These are phyloP conservation scores for Diplogelasinospora grovesii DNA, from an alignment of 495 filamentous ascomycete species.

Conservation along the genomic window DNA sequence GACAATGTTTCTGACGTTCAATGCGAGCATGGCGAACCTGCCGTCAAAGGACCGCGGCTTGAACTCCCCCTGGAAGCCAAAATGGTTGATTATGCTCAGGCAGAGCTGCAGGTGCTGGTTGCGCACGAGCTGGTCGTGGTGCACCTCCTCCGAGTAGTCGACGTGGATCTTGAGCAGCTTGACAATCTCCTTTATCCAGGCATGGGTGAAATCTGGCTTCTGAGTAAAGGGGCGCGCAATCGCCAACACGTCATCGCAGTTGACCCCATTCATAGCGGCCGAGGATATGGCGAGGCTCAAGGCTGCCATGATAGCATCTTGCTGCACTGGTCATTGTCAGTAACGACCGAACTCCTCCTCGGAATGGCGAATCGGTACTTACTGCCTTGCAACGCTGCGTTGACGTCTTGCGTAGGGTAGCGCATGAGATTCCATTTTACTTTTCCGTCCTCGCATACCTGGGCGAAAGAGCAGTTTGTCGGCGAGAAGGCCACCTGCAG, in stretches of 20 bases:
- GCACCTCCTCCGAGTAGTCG: conserved; percentile 61
- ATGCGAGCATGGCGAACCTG: conserved; percentile 65
- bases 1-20: conserved; percentile 65
- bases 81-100: conserved; percentile 61
- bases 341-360: not conserved
- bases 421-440: conserved; percentile 58
- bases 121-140: conserved; percentile 63
- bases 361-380: conserved; percentile 19
- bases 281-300: conserved; percentile 31
- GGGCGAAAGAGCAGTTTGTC: conserved; percentile 59
- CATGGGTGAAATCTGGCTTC: conserved; percentile 41
- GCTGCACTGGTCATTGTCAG: conserved; percentile 26
- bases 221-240: conserved; percentile 48
- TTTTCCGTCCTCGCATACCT: conserved; percentile 58
- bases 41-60: conserved; percentile 53
- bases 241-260: conserved; percentile 70
- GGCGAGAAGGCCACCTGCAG: conserved; percentile 67
- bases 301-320: conserved; percentile 32
- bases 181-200: conserved; percentile 57
- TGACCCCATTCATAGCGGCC: conserved; percentile 48
- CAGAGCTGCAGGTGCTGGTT: conserved; percentile 61
- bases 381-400: conserved; percentile 36
- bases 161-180: conserved; percentile 58
- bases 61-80: conserved; percentile 57
- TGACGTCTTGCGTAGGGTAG: conserved; percentile 39